Conservation (phyloP, 164 flowering plant genomes). For the grape (Vitis vinifera) region ASM3070453v1 NC_081819.1:11126001-11126500, state of each 20-base stretch:
- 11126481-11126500: no score
- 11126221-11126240: neutral
- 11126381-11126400: slow-evolving; percentile 69
- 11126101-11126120: slow-evolving; percentile 1
- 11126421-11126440: neutral
- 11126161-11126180: neutral
- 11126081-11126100: neutral
- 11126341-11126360: slow-evolving; percentile 45
- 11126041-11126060: neutral
- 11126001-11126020: slow-evolving; percentile 42
- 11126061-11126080: neutral
- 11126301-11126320: slow-evolving; percentile 5
- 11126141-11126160: neutral
- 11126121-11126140: neutral
- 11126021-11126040: slow-evolving; percentile 33
- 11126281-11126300: neutral
- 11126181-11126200: neutral
- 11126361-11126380: slow-evolving; percentile 56
- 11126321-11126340: slow-evolving; percentile 60
- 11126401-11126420: slow-evolving; percentile 42
- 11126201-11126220: no score
- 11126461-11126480: no score
- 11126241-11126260: slow-evolving; percentile 1
- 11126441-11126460: no score
- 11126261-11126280: neutral